A percentile compares a stretch with the other conserved stretches of the same genome.
These are phyloP conservation scores for Chloris gayana DNA, from an alignment of 176 grass and related monocot genomes.

Conservation along the genomic window DNA sequence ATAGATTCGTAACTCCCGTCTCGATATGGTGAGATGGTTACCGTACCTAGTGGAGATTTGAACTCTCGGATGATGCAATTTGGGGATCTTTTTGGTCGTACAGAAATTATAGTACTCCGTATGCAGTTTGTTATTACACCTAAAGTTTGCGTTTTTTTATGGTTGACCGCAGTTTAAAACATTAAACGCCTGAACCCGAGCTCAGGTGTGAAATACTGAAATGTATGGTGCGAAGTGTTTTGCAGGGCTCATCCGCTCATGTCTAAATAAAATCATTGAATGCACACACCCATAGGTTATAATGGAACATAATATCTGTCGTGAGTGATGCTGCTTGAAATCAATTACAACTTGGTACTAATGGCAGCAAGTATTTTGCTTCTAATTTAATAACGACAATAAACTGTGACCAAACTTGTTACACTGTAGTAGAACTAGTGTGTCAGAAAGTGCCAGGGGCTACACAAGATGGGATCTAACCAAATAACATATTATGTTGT, in stretches of 20 bases:
- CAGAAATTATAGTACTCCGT: not conserved
- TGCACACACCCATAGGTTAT: not conserved
- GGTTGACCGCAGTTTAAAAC: not conserved
- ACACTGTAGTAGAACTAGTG: not conserved
- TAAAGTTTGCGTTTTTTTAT: not conserved
- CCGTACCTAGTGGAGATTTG: not conserved
- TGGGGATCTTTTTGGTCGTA: not conserved
- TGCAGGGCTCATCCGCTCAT: not conserved
- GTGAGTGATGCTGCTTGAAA: constrained; percentile 31
- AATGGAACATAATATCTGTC: not conserved
- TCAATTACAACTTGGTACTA: not conserved
- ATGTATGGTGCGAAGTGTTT: not conserved
- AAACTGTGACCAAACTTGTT: not conserved
- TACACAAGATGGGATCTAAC: not conserved
- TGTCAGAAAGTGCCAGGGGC: not conserved
- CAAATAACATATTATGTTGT: not conserved
- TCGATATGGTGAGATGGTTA: not conserved
- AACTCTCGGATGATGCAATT: not conserved
- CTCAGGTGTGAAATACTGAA: not conserved
- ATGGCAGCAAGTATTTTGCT: not conserved
- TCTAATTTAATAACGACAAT: not conserved
- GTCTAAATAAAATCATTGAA: not conserved
- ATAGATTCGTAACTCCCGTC: not conserved
- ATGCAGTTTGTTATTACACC: constrained; percentile 6
- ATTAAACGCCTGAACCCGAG: not conserved